These are phyloP conservation scores for Choricystis sp. DNA, from an alignment of 139 green algal species.

Conservation along the genomic window DNA sequence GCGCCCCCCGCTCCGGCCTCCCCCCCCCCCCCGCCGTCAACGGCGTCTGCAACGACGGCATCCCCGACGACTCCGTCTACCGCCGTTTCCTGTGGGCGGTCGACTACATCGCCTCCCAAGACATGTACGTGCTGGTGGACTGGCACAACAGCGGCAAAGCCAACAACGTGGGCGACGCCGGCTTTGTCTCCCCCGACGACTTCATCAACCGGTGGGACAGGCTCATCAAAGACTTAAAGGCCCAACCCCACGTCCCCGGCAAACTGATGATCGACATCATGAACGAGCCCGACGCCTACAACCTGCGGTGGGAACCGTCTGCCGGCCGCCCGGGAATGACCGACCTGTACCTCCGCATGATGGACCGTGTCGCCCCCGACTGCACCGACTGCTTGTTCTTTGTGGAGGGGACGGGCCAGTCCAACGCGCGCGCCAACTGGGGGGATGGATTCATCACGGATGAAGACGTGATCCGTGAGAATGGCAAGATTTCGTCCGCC, in stretches of 20 bases:
- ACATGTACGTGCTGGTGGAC: constrained; percentile 9
- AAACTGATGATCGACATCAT: constrained; percentile 13
- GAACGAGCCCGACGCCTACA: constrained; percentile 13
- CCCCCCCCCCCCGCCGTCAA: not conserved
- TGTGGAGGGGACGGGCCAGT: constrained; percentile 4
- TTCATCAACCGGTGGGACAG: constrained; percentile 7
- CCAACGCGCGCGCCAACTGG: not conserved
- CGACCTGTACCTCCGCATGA: not conserved
- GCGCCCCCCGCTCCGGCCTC: no score
- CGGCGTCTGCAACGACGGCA: constrained; percentile 5
- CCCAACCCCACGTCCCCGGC: not conserved
- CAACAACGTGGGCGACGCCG: constrained; percentile 12
- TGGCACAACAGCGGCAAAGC: constrained; percentile 1
- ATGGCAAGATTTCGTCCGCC: not conserved
- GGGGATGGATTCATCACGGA: constrained; percentile 12
- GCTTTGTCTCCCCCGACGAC: not conserved
- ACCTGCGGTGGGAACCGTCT: constrained; percentile 5
- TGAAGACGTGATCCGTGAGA: not conserved
- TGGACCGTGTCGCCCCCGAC: not conserved
- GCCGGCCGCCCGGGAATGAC: not conserved
- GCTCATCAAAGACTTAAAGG: constrained; percentile 4
- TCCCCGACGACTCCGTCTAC: constrained; percentile 9
- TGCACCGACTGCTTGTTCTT: not conserved
- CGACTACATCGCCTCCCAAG: constrained; percentile 4
- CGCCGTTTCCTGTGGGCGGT: constrained; percentile 6